Evolutionary conservation across 1,139 yeast genomes (phyloP).

Genomic region (Citeromyces siamensis): DNA sequence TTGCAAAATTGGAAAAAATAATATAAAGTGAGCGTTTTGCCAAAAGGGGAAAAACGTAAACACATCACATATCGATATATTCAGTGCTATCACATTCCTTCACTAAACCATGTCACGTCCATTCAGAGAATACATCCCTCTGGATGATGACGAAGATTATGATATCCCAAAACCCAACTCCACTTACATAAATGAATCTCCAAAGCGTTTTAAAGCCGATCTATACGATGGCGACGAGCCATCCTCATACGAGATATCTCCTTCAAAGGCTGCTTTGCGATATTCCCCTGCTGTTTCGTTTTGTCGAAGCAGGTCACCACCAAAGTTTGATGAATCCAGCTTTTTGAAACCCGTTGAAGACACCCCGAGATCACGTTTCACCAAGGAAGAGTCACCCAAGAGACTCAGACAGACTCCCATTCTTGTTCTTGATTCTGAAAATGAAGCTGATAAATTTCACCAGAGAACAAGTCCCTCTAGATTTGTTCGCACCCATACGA

Average conservation of each 20-base stretch:
- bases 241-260: conserved; percentile 15
- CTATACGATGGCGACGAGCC: neutral
- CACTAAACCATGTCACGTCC: conserved; percentile 13
- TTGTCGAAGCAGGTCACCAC: conserved; percentile 9
- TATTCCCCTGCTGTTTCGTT: conserved; percentile 21
- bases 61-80: conserved; percentile 3
- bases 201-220: neutral
- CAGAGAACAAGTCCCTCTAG: conserved; percentile 12
- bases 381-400: conserved; percentile 55
- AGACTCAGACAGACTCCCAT: conserved; percentile 38
- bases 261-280: conserved; percentile 30
- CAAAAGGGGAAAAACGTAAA: conserved; percentile 6
- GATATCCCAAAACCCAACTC: neutral
- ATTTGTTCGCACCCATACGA: conserved; percentile 23
- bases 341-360: conserved; percentile 2
- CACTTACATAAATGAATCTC: neutral
- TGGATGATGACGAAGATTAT: conserved; percentile 7
- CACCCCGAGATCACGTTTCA: conserved; percentile 43
- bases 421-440: conserved; percentile 29
- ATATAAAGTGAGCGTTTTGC: conserved; percentile 1
- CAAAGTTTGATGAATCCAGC: conserved; percentile 9
- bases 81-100: conserved; percentile 2
- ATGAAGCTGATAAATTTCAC: conserved; percentile 18
- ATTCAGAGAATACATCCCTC: conserved; percentile 14
- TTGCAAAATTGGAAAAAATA: conserved; percentile 6